Evolutionary conservation across 1,284 basidiomycete genomes (phyloP), one percentile per base, ranked within the genome.

Genomic region (Grifola frondosa): DNA sequence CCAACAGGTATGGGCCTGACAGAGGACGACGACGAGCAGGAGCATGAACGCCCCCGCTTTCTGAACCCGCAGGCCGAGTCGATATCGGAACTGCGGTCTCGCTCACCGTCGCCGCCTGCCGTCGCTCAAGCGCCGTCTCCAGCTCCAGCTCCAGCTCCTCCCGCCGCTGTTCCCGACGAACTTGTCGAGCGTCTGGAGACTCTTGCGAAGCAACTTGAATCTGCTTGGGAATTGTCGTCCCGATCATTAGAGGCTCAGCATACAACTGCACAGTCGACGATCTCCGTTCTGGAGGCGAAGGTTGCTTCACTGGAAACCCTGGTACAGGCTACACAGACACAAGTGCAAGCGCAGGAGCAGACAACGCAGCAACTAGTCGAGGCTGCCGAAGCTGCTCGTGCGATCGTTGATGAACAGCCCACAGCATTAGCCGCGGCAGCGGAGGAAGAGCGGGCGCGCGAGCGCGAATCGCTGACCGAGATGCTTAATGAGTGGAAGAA

Each of bases 211-310:
- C 89, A 93, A 60, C 81, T 97, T 34, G 82, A 87, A 46, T 78
- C 82, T 13, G 88, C 92, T 0, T 71, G 94, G 20, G 77, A 84
- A 40, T 68, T 93, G 44, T 91, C 88, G 13, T n/a, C n/a, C n/a
- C 75, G 77, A 6, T 75, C 77, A 0, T 71, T 97, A 6, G 88
- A 92, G 59, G 75, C 74, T 0, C 90, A 96, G 61, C 92, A 97
- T 52, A 66, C 76, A 1, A 77, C 80, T 19, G 90, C 93, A 2
- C 88, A 91, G 57, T 73, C 75, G 23, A 91, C 88, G 0, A 94
- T 97, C 55, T 76, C 75, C 16, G 68, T 73, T 0, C 71, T 98
- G 16, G 89, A 96, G 58, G 71, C 75, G 22, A 87, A 87, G 56
- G 81, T 89, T 5, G 62, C 63, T 7, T 56, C 70, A 1, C 62